Evolutionary conservation across 2,329 filamentous ascomycete genomes (phyloP).

Genomic region (Pyricularia grisea): DNA sequence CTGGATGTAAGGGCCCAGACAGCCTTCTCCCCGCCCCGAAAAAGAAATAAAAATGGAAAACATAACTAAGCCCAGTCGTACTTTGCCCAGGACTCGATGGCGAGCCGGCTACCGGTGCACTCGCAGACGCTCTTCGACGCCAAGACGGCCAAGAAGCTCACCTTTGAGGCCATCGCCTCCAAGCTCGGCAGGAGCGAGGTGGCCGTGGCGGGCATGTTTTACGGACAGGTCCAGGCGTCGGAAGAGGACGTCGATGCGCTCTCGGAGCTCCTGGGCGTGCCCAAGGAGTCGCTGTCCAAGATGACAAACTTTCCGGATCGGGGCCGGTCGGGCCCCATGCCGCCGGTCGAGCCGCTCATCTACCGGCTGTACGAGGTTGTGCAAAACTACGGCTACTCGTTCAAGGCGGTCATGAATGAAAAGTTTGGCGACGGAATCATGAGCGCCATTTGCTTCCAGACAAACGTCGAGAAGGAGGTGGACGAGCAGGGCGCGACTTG

Average conservation of each 20-base stretch:
- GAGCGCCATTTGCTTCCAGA: conserved; percentile 88
- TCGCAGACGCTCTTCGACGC: conserved; percentile 69
- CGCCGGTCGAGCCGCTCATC: conserved; percentile 75
- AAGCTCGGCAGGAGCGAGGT: conserved; percentile 73
- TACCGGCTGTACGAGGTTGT: conserved; percentile 91
- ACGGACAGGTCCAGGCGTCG: conserved; percentile 54
- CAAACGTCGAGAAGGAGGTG: conserved; percentile 87
- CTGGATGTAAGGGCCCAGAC: conserved; percentile 1
- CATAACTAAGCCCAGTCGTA: too few relatives aligned
- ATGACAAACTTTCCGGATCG: conserved; percentile 70
- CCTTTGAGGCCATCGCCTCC: conserved; percentile 69
- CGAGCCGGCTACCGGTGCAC: conserved; percentile 59
- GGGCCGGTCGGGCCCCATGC: conserved; percentile 72
- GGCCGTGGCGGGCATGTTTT: conserved; percentile 80
- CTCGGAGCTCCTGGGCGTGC: conserved; percentile 42
- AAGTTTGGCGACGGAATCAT: conserved; percentile 94
- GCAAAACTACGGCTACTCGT: conserved; percentile 94
- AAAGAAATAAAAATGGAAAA: background rate
- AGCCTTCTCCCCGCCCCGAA: too few relatives aligned
- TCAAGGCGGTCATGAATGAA: conserved; percentile 92
- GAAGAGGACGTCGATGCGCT: conserved; percentile 47
- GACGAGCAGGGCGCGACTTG: conserved; percentile 73
- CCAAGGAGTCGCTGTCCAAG: conserved; percentile 41
- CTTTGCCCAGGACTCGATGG: conserved; percentile 42
- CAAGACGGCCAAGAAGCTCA: conserved; percentile 66